A percentile compares a stretch with the other conserved stretches of the same genome.
These are phyloP conservation scores for Litsea cubeba DNA, from an alignment of 164 flowering plant species.

Conservation along the genomic window DNA sequence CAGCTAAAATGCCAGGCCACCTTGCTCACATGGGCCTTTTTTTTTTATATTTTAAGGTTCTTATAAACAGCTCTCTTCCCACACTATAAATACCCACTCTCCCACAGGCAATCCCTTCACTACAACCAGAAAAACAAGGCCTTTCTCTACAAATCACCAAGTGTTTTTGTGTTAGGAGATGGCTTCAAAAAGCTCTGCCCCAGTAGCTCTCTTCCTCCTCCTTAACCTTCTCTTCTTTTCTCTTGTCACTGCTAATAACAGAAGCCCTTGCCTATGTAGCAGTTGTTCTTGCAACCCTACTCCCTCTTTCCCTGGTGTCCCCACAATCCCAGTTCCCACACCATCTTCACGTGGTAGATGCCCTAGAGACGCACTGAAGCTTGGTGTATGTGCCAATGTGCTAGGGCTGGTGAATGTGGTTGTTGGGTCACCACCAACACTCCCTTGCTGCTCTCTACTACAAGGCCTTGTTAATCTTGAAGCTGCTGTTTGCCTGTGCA, in stretches of 20 bases:
- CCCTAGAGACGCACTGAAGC: slow-evolving; percentile 57
- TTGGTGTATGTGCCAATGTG: slow-evolving; percentile 63
- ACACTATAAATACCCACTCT: not conserved
- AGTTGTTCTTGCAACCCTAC: slow-evolving; percentile 7
- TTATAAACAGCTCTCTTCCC: not conserved
- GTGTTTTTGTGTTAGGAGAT: slow-evolving; percentile 17
- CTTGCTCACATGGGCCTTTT: not conserved
- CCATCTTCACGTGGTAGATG: slow-evolving; percentile 41
- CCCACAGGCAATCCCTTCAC: not conserved
- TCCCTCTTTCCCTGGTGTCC: not conserved
- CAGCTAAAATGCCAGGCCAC: not conserved
- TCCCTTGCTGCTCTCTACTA: slow-evolving; percentile 60
- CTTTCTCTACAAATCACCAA: too few species aligned
- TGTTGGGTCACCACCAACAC: slow-evolving; percentile 37
- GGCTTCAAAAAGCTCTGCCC: slow-evolving; percentile 40
- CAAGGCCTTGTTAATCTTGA: slow-evolving; percentile 60
- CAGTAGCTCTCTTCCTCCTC: slow-evolving; percentile 38
- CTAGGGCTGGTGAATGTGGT: slow-evolving; percentile 31
- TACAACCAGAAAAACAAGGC: not conserved
- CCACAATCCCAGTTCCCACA: not conserved
- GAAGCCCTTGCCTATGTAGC: not conserved
- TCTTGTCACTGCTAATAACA: slow-evolving; percentile 27
- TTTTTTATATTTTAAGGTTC: not conserved
- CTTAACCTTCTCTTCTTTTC: slow-evolving; percentile 64
- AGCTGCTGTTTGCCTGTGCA: slow-evolving; percentile 71